Evolutionary conservation across 2,329 filamentous ascomycete species (phyloP), one percentile per base, ranked within the genome.

Genomic region (Aspergillus ustus): DNA sequence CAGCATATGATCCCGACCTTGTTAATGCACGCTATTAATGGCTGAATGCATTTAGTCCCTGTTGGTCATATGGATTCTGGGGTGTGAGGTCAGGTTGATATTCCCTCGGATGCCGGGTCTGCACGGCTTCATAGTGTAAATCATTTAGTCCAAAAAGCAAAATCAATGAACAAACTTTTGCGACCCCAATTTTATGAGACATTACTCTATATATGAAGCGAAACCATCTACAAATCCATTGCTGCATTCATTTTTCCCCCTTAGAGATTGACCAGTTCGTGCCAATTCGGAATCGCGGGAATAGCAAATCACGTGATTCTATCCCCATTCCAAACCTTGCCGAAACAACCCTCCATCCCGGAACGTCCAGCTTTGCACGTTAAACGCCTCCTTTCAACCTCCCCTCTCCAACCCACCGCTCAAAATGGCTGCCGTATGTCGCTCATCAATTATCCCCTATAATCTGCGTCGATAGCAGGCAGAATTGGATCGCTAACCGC

Each of bases 1-100:
- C 80, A 93, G 91, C 85, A 89, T 92, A 85, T 93, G 70, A 78
- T 66, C 64, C 67, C 64, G 61, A 61, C 53, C 57, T 37, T 58
- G 54, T 63, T 69, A 67, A 60, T 64, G 59, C 59, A 64, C 54
- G 61, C 63, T 60, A 56, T 64, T 65, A 67, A 67, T 67, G 69
- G 69, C 67, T 65, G 66, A 66, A 58, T 43, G 65, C 37, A 61
- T 65, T 66, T 64, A 64, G 64, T 54, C 34, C 59, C 66, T 69
- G 63, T 63, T 63, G 67, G 65, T 63, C 69, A 63, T 69, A 71
- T 71, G 65, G 69, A 67, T 69, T 72, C 70, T 71, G 73, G 70
- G 54, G 71, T 70, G 69, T 61, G 64, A 69, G 63, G 60, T 64
- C 63, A 67, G 63, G 68, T 66, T 68, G 69, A 70, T 70, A 66